Percentiles rank a stretch among this genome's conserved stretches.
These are phyloP conservation scores for Podaxis sp. DNA, from an alignment of 768 basidiomycete genomes.

Conservation along the genomic window DNA sequence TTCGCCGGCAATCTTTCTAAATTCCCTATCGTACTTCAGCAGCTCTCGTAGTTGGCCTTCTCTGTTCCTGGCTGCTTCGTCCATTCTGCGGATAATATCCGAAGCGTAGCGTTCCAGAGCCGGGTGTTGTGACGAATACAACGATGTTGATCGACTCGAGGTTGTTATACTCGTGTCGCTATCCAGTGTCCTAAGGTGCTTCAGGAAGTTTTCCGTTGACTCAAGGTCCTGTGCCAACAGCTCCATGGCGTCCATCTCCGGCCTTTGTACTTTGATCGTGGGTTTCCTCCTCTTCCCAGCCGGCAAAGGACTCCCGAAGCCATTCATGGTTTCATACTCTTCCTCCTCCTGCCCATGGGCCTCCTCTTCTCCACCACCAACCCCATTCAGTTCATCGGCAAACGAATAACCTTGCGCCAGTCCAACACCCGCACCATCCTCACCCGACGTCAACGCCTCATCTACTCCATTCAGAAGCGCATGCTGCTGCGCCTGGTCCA, in stretches of 20 bases:
- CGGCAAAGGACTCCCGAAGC: conserved; percentile 24
- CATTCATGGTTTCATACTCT: conserved; percentile 14
- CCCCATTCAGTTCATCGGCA: conserved; percentile 38
- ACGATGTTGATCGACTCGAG: not conserved
- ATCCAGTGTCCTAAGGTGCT: conserved; percentile 71
- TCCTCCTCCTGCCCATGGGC: conserved; percentile 5
- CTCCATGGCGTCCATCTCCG: conserved; percentile 65
- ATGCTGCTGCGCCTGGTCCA: conserved; percentile 20
- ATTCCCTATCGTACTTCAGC: conserved; percentile 75
- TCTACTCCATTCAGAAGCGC: conserved; percentile 28
- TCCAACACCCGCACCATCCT: conserved; percentile 27
- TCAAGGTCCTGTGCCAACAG: conserved; percentile 71
- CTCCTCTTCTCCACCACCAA: conserved; percentile 23
- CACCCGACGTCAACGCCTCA: conserved; percentile 17
- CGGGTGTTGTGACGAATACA: conserved; percentile 32
- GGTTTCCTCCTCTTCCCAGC: conserved; percentile 28
- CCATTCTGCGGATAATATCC: conserved; percentile 73
- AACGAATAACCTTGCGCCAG: conserved; percentile 36
- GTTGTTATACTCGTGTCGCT: conserved; percentile 34
- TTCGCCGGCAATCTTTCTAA: conserved; percentile 73
- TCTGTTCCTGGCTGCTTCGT: conserved; percentile 72
- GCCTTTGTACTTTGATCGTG: conserved; percentile 20
- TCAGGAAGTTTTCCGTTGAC: conserved; percentile 74
- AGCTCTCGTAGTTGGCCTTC: conserved; percentile 81
- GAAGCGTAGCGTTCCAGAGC: conserved; percentile 70